Evolutionary conservation across 805 yeast species (phyloP).

Genomic region (Lachancea lanzarotensis): DNA sequence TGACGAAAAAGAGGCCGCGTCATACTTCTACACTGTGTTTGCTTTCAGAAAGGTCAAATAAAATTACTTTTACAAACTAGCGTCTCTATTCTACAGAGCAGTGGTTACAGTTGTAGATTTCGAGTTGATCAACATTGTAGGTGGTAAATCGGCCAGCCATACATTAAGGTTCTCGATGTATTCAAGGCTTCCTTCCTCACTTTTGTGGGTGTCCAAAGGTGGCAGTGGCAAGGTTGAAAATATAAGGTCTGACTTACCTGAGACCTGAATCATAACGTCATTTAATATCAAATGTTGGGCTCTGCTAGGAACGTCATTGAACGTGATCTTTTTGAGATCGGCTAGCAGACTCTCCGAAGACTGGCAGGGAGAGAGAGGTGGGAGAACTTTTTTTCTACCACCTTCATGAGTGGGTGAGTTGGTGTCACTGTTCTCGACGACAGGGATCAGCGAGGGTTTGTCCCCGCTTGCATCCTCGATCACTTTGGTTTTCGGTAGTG

Average conservation of each 20-base stretch:
- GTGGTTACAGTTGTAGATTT: conserved; percentile 96
- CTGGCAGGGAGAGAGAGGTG: conserved; percentile 30
- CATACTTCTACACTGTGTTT: conserved; percentile 79
- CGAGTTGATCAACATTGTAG: conserved; percentile 74
- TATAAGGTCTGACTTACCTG: conserved; percentile 60
- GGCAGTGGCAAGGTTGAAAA: conserved; percentile 92
- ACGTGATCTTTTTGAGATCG: conserved; percentile 42
- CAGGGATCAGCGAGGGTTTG: conserved; percentile 58
- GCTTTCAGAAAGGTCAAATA: conserved; percentile 61
- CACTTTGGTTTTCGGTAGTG: conserved; percentile 61
- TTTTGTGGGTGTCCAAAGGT: conserved; percentile 68
- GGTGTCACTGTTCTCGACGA: conserved; percentile 27
- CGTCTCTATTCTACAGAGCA: conserved; percentile 45
- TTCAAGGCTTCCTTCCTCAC: conserved; percentile 60
- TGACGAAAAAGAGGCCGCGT: conserved; percentile 79
- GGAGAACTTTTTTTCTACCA: conserved; percentile 14
- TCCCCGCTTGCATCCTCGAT: conserved; percentile 63
- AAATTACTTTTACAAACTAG: conserved; percentile 1
- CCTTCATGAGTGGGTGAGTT: conserved; percentile 6
- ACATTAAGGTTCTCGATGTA: conserved; percentile 70
- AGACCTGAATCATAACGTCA: conserved; percentile 67
- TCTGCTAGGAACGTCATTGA: conserved; percentile 84
- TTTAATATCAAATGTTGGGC: conserved; percentile 87
- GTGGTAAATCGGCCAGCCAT: conserved; percentile 81
- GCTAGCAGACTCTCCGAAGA: conserved; percentile 29